These are phyloP conservation scores for Chrysanthemum makinoi DNA, from an alignment of 129 eudicot genomes.

Conservation along the genomic window DNA sequence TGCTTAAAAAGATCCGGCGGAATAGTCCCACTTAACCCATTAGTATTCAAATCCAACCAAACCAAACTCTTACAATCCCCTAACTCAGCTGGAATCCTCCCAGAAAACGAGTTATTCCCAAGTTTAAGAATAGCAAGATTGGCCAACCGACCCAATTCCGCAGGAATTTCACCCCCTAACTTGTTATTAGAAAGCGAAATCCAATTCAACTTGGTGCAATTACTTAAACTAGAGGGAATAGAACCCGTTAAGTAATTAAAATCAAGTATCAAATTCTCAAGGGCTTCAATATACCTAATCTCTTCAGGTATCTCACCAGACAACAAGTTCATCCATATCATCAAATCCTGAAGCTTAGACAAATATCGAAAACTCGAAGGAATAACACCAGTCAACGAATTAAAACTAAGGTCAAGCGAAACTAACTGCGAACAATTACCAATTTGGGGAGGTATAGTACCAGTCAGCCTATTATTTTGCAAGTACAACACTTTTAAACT, in stretches of 20 bases:
- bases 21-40: slow-evolving; percentile 67
- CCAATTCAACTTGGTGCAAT: slow-evolving; percentile 74
- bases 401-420: slow-evolving; percentile 93
- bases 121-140: slow-evolving; percentile 87
- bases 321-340: slow-evolving; percentile 75
- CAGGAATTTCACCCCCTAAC: slow-evolving; percentile 70
- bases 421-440: slow-evolving; percentile 65
- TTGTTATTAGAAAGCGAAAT: slow-evolving; percentile 69
- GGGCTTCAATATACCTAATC: slow-evolving; percentile 48
- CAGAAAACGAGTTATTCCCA: slow-evolving; percentile 79
- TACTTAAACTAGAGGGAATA: slow-evolving; percentile 68
- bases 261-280: slow-evolving; percentile 85
- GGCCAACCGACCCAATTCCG: slow-evolving; percentile 55
- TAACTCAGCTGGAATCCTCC: slow-evolving; percentile 71
- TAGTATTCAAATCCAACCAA: slow-evolving; percentile 92
- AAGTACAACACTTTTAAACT: slow-evolving; percentile 62
- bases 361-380: slow-evolving; percentile 69
- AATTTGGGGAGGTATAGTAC: slow-evolving; percentile 60
- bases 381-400: slow-evolving; percentile 64
- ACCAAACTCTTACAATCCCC: slow-evolving; percentile 84
- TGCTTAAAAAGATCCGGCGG: slow-evolving; percentile 77
- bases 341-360: slow-evolving; percentile 66
- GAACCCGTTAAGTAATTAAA: slow-evolving; percentile 68
- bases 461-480: slow-evolving; percentile 69
- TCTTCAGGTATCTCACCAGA: slow-evolving; percentile 87